A percentile compares a stretch with the other conserved stretches of the same genome.
phyloP scores from a whole-genome alignment of 371 early-diverging fungal genomes.

The Conidiobolus incongruus region DNA sequence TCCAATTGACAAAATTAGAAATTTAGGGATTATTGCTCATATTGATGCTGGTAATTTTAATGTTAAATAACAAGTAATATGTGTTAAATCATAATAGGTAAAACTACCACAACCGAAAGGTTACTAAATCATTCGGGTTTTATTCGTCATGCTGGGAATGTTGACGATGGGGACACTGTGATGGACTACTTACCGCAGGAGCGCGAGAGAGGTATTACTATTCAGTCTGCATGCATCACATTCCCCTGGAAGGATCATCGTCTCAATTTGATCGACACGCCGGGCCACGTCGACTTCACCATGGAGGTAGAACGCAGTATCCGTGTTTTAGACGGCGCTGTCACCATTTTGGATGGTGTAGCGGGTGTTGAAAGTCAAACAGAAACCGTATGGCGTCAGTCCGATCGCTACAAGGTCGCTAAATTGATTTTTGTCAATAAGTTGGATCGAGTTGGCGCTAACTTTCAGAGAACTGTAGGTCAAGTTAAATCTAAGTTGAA shows the following conservation, averaged over 20 bases:
- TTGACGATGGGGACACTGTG: constrained; percentile 81
- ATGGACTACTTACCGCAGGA: constrained; percentile 84
- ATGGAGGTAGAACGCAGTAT: constrained; percentile 86
- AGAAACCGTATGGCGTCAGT: constrained; percentile 80
- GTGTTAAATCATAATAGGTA: constrained; percentile 17
- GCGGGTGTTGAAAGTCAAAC: constrained; percentile 96
- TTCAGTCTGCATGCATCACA: constrained; percentile 84
- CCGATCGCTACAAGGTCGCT: constrained; percentile 60
- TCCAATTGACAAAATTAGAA: constrained; percentile 43
- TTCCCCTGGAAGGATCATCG: constrained; percentile 68
- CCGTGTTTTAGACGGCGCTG: constrained; percentile 84
- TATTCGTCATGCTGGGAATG: constrained; percentile 25
- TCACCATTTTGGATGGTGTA: constrained; percentile 77
- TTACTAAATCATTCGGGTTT: constrained; percentile 87
- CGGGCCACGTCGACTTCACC: constrained; percentile 92
- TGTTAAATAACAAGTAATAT: background rate
- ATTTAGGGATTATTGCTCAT: constrained; percentile 93
- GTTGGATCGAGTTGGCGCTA: constrained; percentile 73
- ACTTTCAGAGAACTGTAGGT: constrained; percentile 28
- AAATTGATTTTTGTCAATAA: constrained; percentile 84
- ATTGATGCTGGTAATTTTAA: constrained; percentile 63
- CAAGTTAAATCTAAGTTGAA: constrained; percentile 41
- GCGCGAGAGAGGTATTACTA: constrained; percentile 86
- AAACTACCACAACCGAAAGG: constrained; percentile 94
- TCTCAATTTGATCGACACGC: constrained; percentile 88